These are phyloP conservation scores for Uronychia setigera DNA, from an alignment of 73 alveolate genomes.

Conservation along the genomic window DNA sequence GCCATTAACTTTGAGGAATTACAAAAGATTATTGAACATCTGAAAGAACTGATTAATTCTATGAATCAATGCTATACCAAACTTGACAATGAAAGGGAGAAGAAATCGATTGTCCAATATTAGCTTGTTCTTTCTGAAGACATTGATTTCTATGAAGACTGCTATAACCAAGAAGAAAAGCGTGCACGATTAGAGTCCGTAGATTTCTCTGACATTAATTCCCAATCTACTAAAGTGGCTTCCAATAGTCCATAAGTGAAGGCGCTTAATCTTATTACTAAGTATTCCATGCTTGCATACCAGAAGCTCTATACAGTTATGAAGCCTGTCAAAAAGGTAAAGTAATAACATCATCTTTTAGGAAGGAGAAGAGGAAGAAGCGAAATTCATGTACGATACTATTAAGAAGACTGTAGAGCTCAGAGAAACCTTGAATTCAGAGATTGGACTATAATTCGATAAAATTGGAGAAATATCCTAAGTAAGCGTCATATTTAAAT, in stretches of 20 bases:
- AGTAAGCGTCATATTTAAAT: background rate
- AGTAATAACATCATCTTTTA: too few species aligned
- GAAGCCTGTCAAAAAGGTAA: background rate
- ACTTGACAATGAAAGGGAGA: background rate
- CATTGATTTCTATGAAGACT: background rate
- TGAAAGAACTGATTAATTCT: background rate
- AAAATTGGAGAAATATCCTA: background rate
- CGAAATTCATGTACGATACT: background rate
- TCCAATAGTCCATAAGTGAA: background rate
- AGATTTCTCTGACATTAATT: background rate
- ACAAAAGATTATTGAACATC: too few species aligned
- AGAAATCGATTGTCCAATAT: background rate
- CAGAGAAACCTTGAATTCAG: background rate
- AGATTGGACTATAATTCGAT: background rate
- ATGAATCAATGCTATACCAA: background rate
- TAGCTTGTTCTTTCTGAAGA: background rate
- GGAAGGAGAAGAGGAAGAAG: background rate
- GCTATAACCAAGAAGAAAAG: background rate
- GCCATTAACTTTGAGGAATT: constrained; percentile 33
- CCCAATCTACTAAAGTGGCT: background rate
- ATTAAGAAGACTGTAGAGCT: background rate
- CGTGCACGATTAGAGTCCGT: background rate
- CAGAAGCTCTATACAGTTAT: background rate
- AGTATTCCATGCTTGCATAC: background rate
- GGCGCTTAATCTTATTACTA: background rate